phyloP scores from a whole-genome alignment of 441 rosid species.

The Biscutella laevigata region DNA sequence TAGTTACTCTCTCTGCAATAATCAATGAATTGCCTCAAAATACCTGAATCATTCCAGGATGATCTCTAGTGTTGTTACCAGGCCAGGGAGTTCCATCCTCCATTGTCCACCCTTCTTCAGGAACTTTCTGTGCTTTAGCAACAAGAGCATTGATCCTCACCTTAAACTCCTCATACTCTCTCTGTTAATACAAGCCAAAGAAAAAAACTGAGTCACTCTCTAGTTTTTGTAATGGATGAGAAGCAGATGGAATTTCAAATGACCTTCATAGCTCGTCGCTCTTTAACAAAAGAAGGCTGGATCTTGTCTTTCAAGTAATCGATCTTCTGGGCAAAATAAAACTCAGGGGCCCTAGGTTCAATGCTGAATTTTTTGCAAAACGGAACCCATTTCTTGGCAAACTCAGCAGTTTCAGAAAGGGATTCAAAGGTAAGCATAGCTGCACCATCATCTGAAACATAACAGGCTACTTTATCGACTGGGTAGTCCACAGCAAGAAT shows the following conservation, averaged over 20 bases:
- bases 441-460: conserved; percentile 96
- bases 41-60: conserved; percentile 99
- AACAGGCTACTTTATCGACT: conserved; percentile 92
- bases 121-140: conserved; percentile 92
- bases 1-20: neutral
- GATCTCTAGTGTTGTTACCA: conserved; percentile 93
- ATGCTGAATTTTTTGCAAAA: conserved; percentile 93
- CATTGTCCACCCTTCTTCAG: conserved; percentile 99
- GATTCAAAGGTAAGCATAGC: conserved; percentile 96
- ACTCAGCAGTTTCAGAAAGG: conserved; percentile 98
- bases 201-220: conserved; percentile 9
- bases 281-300: conserved; percentile 94
- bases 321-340: conserved; percentile 93
- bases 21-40: neutral
- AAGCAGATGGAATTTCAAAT: conserved; percentile 20
- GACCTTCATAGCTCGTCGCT: conserved; percentile 96
- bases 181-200: conserved; percentile 35
- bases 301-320: conserved; percentile 96
- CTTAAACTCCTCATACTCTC: conserved; percentile 98
- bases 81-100: conserved; percentile 99
- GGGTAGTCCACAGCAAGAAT: conserved; percentile 96
- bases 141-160: conserved; percentile 96
- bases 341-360: conserved; percentile 97
- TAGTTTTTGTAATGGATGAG: conserved; percentile 3
- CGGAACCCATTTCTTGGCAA: too few relatives aligned